These are phyloP conservation scores for Deuterostichococcus epilithicus DNA, from an alignment of 139 green algal genomes.

Conservation along the genomic window DNA sequence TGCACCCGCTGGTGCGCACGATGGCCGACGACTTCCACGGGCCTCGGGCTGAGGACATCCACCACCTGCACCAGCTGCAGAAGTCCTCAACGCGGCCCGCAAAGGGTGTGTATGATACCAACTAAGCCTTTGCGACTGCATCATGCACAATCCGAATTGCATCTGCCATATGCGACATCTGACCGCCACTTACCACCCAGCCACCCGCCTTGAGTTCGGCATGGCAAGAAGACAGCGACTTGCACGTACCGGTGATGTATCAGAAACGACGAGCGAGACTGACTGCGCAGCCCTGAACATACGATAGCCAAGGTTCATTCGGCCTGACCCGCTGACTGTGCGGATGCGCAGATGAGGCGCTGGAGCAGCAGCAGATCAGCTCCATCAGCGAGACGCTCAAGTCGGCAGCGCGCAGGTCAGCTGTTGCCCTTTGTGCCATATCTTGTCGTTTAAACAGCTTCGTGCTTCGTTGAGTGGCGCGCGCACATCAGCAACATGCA, in stretches of 20 bases:
- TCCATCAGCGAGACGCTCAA: conserved; percentile 29
- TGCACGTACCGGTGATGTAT: background rate
- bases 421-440: background rate
- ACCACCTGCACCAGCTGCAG: conserved; percentile 28
- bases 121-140: too few species aligned
- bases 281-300: background rate
- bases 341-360: conserved; percentile 11
- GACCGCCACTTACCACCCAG: background rate
- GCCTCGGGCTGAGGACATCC: conserved; percentile 17
- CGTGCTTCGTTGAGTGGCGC: background rate
- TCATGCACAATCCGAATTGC: background rate
- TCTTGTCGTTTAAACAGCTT: background rate
- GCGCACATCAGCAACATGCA: background rate
- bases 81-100: conserved; percentile 19
- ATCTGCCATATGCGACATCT: background rate
- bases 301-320: too few species aligned
- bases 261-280: background rate
- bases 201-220: background rate
- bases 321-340: background rate
- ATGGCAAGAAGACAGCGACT: background rate
- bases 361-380: conserved; percentile 12
- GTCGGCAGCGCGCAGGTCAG: conserved; percentile 22
- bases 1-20: background rate
- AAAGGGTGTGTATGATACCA: background rate
- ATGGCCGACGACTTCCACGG: background rate